Conservation (phyloP, 768 basidiomycete species). For the Pleurotus ostreatus region DNA sequence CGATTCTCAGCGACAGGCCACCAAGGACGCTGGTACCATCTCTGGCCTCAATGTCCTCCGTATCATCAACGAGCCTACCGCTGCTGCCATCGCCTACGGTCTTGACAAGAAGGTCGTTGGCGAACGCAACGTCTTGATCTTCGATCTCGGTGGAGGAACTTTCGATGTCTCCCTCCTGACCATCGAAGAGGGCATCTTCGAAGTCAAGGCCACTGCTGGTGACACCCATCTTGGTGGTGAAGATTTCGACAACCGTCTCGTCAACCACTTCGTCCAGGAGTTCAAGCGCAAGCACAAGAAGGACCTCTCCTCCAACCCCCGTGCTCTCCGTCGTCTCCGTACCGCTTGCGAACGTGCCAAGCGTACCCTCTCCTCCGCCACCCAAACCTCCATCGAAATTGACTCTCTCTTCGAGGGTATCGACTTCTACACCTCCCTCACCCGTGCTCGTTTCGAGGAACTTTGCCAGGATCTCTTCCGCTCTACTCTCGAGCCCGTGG, state of each 20-base stretch:
- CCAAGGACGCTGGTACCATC: slow-evolving; percentile 98
- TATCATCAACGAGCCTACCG: slow-evolving; percentile 99
- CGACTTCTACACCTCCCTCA: slow-evolving; percentile 97
- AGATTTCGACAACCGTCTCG: slow-evolving; percentile 97
- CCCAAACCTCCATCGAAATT: slow-evolving; percentile 96
- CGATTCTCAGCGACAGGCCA: slow-evolving; percentile 98
- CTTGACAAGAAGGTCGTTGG: slow-evolving; percentile 91
- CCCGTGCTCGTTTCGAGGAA: slow-evolving; percentile 97
- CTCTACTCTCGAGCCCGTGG: slow-evolving; percentile 89
- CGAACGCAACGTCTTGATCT: slow-evolving; percentile 98
- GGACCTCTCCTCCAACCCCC: slow-evolving; percentile 87
- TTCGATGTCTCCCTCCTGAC: slow-evolving; percentile 99
- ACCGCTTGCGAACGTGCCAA: slow-evolving; percentile 99
- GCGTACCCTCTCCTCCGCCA: slow-evolving; percentile 94
- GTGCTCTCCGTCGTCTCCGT: slow-evolving; percentile 95
- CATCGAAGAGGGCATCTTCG: slow-evolving; percentile 97
- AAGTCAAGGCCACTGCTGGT: slow-evolving; percentile 98
- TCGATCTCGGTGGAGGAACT: slow-evolving; percentile 99
- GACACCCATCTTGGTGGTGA: slow-evolving; percentile 99
- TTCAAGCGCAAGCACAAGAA: slow-evolving; percentile 99
- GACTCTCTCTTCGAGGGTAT: slow-evolving; percentile 97
- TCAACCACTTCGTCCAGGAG: slow-evolving; percentile 94
- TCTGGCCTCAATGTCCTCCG: slow-evolving; percentile 98
- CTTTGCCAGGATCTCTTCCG: slow-evolving; percentile 95
- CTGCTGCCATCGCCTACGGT: slow-evolving; percentile 98